Evolutionary conservation across 371 early-diverging fungal genomes (phyloP).

Genomic region (Lichtheimia corymbifera): DNA sequence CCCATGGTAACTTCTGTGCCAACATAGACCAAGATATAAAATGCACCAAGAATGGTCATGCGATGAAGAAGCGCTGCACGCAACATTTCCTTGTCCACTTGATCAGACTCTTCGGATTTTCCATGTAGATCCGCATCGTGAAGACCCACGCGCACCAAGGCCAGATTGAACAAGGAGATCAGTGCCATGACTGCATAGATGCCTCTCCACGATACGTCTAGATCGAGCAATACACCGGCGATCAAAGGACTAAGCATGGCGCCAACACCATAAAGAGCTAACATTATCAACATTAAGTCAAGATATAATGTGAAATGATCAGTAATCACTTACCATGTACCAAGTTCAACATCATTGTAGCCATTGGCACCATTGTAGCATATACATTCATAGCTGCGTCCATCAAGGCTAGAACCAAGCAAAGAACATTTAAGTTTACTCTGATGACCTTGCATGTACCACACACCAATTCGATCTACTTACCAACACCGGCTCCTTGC

Average conservation of each 20-base stretch:
- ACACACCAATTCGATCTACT: background rate
- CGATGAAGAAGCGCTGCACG: constrained; percentile 21
- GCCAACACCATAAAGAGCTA: constrained; percentile 29
- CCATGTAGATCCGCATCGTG: background rate
- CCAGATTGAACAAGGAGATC: constrained; percentile 20
- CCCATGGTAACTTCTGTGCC: constrained; percentile 35
- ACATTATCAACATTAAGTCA: background rate
- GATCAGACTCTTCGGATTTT: constrained; percentile 6
- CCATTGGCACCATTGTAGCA: constrained; percentile 26
- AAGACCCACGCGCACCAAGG: constrained; percentile 14
- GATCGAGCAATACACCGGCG: constrained; percentile 15
- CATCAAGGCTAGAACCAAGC: constrained; percentile 13
- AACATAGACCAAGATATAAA: constrained; percentile 32
- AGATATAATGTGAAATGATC: background rate
- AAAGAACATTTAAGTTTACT: background rate
- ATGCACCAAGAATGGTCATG: constrained; percentile 27
- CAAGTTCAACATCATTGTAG: constrained; percentile 32
- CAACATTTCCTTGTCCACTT: constrained; percentile 8
- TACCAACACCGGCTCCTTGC: constrained; percentile 26
- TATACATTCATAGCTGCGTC: constrained; percentile 38
- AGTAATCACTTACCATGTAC: constrained; percentile 27
- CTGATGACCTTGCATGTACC: background rate
- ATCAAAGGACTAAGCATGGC: constrained; percentile 32
- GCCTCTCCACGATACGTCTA: constrained; percentile 22
- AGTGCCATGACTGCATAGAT: constrained; percentile 21